These are phyloP conservation scores for Fraxinus ornus DNA, from an alignment of 305 asterid species.

Conservation along the genomic window DNA sequence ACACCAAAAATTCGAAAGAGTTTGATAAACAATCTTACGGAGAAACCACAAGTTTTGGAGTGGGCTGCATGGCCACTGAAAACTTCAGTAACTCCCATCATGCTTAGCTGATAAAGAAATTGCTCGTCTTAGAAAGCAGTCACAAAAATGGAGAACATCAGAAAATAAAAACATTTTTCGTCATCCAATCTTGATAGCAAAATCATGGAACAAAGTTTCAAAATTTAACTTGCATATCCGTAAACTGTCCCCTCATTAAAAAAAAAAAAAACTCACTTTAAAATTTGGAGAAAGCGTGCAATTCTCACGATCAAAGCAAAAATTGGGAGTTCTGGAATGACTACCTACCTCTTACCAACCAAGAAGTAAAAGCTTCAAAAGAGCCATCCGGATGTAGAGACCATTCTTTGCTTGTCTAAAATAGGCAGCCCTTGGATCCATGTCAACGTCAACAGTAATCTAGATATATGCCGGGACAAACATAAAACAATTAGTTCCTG, in stretches of 20 bases:
- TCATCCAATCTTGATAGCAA: not conserved
- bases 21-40: not conserved
- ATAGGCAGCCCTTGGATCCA: slow-evolving; percentile 85
- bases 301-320: slow-evolving; percentile 2
- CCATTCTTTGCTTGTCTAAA: slow-evolving; percentile 95
- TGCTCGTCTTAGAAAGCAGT: not conserved
- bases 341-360: slow-evolving; percentile 53
- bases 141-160: not conserved
- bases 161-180: not conserved
- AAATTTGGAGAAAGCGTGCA: not conserved
- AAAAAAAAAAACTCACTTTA: not conserved
- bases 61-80: not conserved
- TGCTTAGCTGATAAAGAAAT: not conserved
- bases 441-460: slow-evolving; percentile 82
- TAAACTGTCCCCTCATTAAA: not conserved
- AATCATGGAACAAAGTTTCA: not conserved
- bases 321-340: not conserved
- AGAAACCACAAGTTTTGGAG: not conserved
- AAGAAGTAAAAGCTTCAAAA: slow-evolving; percentile 76
- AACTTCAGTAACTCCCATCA: not conserved
- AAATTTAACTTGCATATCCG: not conserved
- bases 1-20: not conserved
- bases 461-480: slow-evolving; percentile 15
- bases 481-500: slow-evolving; percentile 31
- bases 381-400: slow-evolving; percentile 79